These are phyloP conservation scores for Trichophyton schoenleinii DNA, from an alignment of 2,329 filamentous ascomycete species.

Conservation along the genomic window DNA sequence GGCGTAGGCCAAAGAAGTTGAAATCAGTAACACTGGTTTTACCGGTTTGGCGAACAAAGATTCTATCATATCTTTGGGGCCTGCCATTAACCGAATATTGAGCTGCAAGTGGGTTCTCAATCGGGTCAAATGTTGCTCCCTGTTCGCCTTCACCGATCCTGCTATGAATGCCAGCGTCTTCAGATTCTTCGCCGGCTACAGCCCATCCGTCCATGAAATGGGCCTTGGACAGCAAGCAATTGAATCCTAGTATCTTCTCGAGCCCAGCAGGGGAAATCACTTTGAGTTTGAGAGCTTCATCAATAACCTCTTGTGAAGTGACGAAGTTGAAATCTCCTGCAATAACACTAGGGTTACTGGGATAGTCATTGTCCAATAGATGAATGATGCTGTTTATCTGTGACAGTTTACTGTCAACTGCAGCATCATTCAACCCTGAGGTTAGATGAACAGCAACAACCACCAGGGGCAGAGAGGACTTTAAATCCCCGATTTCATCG, in stretches of 20 bases:
- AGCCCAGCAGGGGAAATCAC: conserved; percentile 41
- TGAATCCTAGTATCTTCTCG: conserved; percentile 34
- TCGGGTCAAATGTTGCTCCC: conserved; percentile 53
- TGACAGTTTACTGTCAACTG: conserved; percentile 44
- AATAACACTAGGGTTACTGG: conserved; percentile 41
- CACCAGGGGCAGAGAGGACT: conserved; percentile 28
- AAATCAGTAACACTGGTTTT: conserved; percentile 36
- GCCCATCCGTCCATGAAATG: conserved; percentile 44
- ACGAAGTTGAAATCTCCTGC: conserved; percentile 54
- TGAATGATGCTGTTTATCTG: conserved; percentile 43
- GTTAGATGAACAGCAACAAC: conserved; percentile 51
- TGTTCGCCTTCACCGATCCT: conserved; percentile 45
- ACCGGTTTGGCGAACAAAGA: conserved; percentile 39
- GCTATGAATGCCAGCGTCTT: conserved; percentile 25
- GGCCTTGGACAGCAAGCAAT: conserved; percentile 34
- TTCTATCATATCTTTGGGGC: conserved; percentile 54
- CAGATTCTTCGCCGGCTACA: conserved; percentile 33
- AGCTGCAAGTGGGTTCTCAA: conserved; percentile 44
- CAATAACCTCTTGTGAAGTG: conserved; percentile 44
- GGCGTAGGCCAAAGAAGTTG: conserved; percentile 45
- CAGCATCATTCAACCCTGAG: conserved; percentile 47
- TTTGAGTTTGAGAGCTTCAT: conserved; percentile 40
- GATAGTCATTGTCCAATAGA: conserved; percentile 34
- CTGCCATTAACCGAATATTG: conserved; percentile 41
- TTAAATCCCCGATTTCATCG: conserved; percentile 20